Percentiles rank a stretch among this genome's conserved stretches.
phyloP scores from a whole-genome alignment of 257 asterid genomes.

The Oldenlandia corymbosa region DNA sequence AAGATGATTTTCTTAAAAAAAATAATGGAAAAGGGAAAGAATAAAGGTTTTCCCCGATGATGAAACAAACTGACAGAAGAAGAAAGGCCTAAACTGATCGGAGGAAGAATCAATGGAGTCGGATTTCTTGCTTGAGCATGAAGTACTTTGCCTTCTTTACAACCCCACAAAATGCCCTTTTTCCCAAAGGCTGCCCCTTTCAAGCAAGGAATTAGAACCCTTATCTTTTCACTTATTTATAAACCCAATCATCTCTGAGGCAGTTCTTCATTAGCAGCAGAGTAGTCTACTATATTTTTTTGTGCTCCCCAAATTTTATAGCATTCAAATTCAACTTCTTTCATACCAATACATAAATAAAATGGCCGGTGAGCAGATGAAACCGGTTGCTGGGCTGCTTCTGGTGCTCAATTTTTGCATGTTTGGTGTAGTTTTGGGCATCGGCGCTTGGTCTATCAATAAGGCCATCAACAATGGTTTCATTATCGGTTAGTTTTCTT shows the following conservation, averaged over 20 bases:
- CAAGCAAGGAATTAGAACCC: constrained; percentile 69
- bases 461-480: constrained; percentile 75
- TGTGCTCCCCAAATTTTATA: too few species aligned
- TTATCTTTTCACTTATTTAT: constrained; percentile 24
- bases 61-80: not conserved
- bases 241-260: too few species aligned
- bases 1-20: too few species aligned
- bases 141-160: constrained; percentile 45
- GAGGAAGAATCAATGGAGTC: constrained; percentile 15
- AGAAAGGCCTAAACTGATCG: not conserved
- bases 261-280: too few species aligned
- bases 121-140: constrained; percentile 42
- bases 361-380: constrained; percentile 55
- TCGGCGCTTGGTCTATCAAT: constrained; percentile 77
- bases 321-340: too few species aligned
- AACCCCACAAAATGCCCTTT: constrained; percentile 36
- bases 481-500: constrained; percentile 46
- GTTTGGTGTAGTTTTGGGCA: constrained; percentile 63
- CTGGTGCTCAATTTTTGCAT: constrained; percentile 81
- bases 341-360: not conserved
- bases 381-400: constrained; percentile 58
- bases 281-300: too few species aligned
- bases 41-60: constrained; percentile 2
- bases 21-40: too few species aligned
- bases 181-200: constrained; percentile 45